Percentiles rank a stretch among this genome's conserved stretches.
These are phyloP conservation scores for Salix viminalis DNA, from an alignment of 345 rosid species.

Conservation along the genomic window DNA sequence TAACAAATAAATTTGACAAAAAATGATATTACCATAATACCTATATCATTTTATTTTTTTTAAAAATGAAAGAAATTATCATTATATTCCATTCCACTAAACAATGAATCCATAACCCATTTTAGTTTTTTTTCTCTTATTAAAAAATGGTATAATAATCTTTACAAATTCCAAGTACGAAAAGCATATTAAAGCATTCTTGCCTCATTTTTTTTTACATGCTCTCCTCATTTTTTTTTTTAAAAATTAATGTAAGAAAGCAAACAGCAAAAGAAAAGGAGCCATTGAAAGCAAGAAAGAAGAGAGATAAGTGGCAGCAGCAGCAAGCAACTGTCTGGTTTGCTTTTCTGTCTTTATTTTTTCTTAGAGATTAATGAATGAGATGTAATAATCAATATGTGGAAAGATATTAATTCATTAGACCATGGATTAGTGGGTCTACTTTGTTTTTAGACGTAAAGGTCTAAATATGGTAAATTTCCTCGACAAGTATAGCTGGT, in stretches of 20 bases:
- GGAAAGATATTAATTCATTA: not conserved
- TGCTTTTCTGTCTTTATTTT: not conserved
- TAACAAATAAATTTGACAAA: too few species aligned
- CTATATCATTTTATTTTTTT: too few species aligned
- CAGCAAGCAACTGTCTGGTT: not conserved
- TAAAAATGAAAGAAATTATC: too few species aligned
- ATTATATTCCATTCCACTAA: too few species aligned
- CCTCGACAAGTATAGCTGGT: not conserved
- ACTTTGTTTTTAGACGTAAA: not conserved
- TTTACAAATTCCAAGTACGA: not conserved
- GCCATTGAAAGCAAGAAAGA: not conserved
- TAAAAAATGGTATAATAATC: not conserved
- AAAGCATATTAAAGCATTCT: not conserved
- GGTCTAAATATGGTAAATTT: not conserved
- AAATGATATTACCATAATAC: too few species aligned
- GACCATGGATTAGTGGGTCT: not conserved
- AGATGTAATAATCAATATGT: not conserved
- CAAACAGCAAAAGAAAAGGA: not conserved
- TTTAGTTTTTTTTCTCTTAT: too few species aligned
- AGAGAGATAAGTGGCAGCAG: not conserved
- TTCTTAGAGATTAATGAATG: not conserved
- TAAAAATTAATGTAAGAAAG: not conserved
- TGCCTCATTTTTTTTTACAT: not conserved
- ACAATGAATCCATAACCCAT: too few species aligned
- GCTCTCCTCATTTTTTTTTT: not conserved